Conservation (phyloP, 352 stramenopile species). For the Phytophthora meadii region DNA sequence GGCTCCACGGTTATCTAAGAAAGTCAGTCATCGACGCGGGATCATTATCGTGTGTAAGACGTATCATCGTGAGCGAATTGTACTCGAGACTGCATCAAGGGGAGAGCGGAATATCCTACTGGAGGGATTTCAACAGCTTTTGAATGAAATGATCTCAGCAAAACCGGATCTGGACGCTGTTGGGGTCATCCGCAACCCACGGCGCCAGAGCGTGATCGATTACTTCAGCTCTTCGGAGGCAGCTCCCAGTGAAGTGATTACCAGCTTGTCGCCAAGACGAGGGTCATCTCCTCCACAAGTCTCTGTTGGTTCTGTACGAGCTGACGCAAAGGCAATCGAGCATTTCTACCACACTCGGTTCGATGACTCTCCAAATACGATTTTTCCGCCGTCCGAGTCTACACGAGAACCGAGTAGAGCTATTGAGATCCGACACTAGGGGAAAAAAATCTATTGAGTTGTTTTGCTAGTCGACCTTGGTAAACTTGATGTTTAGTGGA, state of each 20-base stretch:
- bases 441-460: constrained; percentile 11
- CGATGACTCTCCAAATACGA: constrained; percentile 39
- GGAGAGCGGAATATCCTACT: constrained; percentile 65
- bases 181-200: constrained; percentile 57
- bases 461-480: constrained; percentile 57
- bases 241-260: neutral
- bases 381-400: constrained; percentile 1
- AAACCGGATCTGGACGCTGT: constrained; percentile 50
- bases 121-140: constrained; percentile 58
- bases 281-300: neutral
- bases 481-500: constrained; percentile 57
- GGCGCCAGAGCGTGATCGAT: constrained; percentile 54
- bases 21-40: constrained; percentile 68
- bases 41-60: constrained; percentile 75
- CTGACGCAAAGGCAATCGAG: constrained; percentile 39
- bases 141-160: constrained; percentile 55
- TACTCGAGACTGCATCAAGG: constrained; percentile 70
- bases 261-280: constrained; percentile 8
- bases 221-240: constrained; percentile 52
- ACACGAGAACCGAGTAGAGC: constrained; percentile 12
- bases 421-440: constrained; percentile 13
- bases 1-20: constrained; percentile 55
- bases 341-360: constrained; percentile 75
- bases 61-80: constrained; percentile 64
- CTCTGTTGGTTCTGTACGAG: constrained; percentile 4